Conservation (phyloP, 345 rosid genomes). For the Populus deltoides region DNA sequence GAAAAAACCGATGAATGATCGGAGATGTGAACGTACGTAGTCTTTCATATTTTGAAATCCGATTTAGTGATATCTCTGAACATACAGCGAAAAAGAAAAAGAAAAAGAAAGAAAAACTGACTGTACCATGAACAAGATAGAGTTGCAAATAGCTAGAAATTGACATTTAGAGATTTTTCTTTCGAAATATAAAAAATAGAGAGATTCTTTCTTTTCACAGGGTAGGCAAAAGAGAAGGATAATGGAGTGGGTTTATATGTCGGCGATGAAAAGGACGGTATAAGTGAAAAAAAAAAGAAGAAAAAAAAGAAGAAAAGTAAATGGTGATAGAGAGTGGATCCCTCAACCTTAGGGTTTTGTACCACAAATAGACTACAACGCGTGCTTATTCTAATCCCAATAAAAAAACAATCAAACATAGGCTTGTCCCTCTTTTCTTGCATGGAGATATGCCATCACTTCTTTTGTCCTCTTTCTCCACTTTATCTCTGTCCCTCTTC, state of each 20-base stretch:
- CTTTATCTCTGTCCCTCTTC: background rate
- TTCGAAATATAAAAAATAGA: background rate
- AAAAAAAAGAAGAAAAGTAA: background rate
- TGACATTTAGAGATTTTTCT: no score
- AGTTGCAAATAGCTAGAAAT: no score
- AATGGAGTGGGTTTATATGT: no score
- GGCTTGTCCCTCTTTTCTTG: background rate
- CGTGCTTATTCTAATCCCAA: constrained; percentile 34
- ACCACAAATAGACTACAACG: constrained; percentile 39
- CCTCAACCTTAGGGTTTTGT: constrained; percentile 23
- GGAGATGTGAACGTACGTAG: no score
- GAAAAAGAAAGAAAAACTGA: no score
- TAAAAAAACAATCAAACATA: background rate
- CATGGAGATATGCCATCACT: constrained; percentile 16
- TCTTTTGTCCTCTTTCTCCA: background rate
- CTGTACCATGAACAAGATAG: no score
- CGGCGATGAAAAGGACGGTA: background rate
- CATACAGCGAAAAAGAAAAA: no score
- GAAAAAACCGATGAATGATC: no score
- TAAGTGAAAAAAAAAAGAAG: background rate
- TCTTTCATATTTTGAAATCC: no score
- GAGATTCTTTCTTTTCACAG: background rate
- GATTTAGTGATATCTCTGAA: no score
- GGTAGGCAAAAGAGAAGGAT: background rate
- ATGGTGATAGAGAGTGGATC: background rate